A percentile compares a stretch with the other conserved stretches of the same genome.
Evolutionary conservation across 345 rosid species (phyloP).

Genomic region (Gossypium bickii): DNA sequence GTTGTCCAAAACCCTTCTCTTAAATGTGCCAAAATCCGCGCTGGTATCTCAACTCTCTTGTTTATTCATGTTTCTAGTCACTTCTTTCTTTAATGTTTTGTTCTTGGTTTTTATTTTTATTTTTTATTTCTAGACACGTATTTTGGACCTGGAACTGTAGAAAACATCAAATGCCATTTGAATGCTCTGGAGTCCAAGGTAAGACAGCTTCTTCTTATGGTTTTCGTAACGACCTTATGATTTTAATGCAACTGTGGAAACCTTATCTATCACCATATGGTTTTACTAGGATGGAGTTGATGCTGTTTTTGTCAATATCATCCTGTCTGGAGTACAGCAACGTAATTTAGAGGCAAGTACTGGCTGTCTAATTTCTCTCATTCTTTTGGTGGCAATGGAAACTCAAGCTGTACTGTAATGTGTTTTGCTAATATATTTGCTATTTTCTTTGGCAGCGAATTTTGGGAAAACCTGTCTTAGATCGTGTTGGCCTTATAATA

Average conservation of each 20-base stretch:
- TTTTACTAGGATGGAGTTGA: conserved; percentile 67
- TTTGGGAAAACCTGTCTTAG: conserved; percentile 81
- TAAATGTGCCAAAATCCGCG: conserved; percentile 57
- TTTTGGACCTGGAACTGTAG: conserved; percentile 82
- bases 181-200: conserved; percentile 68
- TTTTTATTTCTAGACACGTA: conserved; percentile 47
- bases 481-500: conserved; percentile 89
- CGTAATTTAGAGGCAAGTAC: conserved; percentile 79
- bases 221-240: neutral
- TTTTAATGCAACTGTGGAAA: conserved; percentile 11
- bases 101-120: neutral
- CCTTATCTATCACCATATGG: neutral
- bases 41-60: conserved; percentile 35
- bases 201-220: conserved; percentile 22
- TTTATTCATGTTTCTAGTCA: neutral
- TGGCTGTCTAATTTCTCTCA: conserved; percentile 14
- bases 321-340: conserved; percentile 74
- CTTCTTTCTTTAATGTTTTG: neutral
- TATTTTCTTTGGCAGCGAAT: conserved; percentile 37
- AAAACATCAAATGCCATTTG: conserved; percentile 56
- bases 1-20: conserved; percentile 80
- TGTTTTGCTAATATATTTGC: neutral
- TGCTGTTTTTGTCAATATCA: conserved; percentile 78
- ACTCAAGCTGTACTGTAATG: neutral
- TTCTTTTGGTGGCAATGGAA: neutral